A percentile compares a stretch with the other conserved stretches of the same genome.
Conservation (phyloP, 768 basidiomycete genomes). For the Kondoa subrosea region DNA sequence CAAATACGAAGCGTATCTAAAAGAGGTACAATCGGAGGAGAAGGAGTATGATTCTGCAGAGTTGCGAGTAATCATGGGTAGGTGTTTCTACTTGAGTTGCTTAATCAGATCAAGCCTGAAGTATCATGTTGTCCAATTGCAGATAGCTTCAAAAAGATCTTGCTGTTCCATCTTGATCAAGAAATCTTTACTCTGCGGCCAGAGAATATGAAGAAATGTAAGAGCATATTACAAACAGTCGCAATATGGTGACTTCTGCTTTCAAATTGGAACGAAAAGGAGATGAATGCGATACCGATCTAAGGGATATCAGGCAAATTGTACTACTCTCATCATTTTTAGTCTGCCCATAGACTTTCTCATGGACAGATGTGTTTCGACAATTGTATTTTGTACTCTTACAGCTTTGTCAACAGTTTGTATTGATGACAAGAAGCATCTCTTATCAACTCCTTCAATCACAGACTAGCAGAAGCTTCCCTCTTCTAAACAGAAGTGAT, state of each 20-base stretch:
- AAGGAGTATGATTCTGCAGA: not conserved
- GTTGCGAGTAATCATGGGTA: not conserved
- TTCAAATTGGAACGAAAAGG: not conserved
- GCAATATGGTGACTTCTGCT: not conserved
- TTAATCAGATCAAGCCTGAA: too few species aligned
- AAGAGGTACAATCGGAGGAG: not conserved
- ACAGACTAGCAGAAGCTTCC: too few species aligned
- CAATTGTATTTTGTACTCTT: too few species aligned
- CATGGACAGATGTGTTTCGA: too few species aligned
- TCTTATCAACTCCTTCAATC: too few species aligned
- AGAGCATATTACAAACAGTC: not conserved
- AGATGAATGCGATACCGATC: not conserved
- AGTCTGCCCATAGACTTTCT: too few species aligned
- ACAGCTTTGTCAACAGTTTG: too few species aligned
- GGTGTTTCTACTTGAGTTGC: too few species aligned
- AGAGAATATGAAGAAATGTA: not conserved
- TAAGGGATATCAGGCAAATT: conserved; percentile 92
- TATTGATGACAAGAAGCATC: not conserved
- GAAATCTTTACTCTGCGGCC: not conserved
- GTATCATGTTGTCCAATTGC: not conserved
- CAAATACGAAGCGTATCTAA: not conserved
- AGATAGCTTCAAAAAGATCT: too few species aligned
- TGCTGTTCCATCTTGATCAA: not conserved
- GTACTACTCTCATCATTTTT: too few species aligned
- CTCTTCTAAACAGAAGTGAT: not conserved